Conservation (phyloP, 139 green algal genomes). For the Asterochloris erici region DNA sequence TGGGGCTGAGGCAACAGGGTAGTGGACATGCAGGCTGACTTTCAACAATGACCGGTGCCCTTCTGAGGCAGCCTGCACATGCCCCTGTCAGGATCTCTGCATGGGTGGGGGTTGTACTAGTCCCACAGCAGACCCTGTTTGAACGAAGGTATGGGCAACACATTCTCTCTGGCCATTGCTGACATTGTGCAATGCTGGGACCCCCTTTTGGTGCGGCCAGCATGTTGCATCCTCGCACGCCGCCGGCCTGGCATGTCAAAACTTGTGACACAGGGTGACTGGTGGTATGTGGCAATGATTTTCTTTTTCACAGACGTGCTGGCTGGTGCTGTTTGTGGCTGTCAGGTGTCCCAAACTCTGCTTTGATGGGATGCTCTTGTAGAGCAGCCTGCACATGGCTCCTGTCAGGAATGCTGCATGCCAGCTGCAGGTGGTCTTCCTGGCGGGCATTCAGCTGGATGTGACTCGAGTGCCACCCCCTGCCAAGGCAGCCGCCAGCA, state of each 20-base stretch:
- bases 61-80: too few species aligned
- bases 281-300: neutral
- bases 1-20: neutral
- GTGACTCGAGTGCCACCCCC: constrained; percentile 15
- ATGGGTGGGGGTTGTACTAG: neutral
- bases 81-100: neutral
- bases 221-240: too few species aligned
- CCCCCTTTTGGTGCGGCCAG: too few species aligned
- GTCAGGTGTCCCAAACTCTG: neutral
- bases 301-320: neutral
- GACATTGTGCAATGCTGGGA: too few species aligned
- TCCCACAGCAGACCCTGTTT: neutral
- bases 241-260: too few species aligned
- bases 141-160: too few species aligned
- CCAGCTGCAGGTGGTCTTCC: constrained; percentile 46
- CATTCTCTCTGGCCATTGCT: too few species aligned
- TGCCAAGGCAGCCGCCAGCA: neutral
- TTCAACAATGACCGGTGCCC: neutral
- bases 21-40: neutral
- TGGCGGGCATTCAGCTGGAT: constrained; percentile 61
- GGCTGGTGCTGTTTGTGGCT: neutral
- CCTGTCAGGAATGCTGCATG: neutral
- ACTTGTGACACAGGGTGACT: too few species aligned
- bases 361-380: neutral
- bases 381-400: neutral